A percentile compares a stretch with the other conserved stretches of the same genome.
Evolutionary conservation across 169 alveolate species (phyloP).

Genomic region (Babesia ovata): DNA sequence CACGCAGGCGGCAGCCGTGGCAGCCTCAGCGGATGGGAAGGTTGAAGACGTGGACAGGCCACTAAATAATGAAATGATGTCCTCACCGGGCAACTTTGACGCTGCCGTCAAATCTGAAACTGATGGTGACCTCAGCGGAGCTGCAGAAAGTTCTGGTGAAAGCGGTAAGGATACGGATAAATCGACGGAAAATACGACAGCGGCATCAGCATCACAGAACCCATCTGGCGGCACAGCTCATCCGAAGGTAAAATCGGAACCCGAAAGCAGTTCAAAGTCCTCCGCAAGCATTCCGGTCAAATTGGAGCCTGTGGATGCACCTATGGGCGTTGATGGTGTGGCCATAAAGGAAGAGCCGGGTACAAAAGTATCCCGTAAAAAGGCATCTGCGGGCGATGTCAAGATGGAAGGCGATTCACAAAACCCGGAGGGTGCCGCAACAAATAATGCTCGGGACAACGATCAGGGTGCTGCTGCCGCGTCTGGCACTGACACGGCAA

Average conservation of each 20-base stretch:
- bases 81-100: too few relatives aligned
- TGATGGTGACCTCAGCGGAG: neutral
- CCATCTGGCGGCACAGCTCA: too few relatives aligned
- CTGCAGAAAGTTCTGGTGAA: neutral
- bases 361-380: neutral
- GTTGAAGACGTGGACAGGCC: constrained; percentile 4
- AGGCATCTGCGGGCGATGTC: neutral
- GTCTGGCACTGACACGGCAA: neutral
- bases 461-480: neutral
- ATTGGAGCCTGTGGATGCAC: neutral
- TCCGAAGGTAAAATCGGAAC: too few relatives aligned
- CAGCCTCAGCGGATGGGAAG: constrained; percentile 15
- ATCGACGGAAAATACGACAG: neutral
- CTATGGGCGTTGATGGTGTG: neutral
- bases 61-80: neutral
- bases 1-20: neutral
- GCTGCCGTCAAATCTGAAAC: neutral
- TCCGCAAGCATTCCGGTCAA: too few relatives aligned
- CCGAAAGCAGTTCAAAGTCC: too few relatives aligned
- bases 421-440: neutral
- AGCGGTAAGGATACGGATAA: neutral
- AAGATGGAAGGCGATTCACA: neutral
- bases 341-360: neutral
- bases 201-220: too few relatives aligned
- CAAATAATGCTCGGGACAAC: neutral